A percentile compares a stretch with the other conserved stretches of the same genome.
Conservation (phyloP, 176 grass and related monocot genomes). For the Carex kokanica region DNA sequence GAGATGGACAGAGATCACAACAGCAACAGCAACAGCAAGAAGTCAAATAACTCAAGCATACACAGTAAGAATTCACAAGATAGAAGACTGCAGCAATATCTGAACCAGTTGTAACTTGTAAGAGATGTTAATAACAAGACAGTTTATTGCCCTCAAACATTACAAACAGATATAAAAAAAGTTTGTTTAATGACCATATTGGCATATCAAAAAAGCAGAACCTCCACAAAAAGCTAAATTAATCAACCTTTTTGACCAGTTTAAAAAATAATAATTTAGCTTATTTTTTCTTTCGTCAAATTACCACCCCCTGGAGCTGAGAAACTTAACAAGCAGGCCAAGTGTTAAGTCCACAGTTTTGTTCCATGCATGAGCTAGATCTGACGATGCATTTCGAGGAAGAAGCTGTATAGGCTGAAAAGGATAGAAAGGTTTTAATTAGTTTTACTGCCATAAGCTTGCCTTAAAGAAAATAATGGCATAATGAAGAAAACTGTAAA, state of each 20-base stretch:
- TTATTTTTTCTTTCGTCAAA: background rate
- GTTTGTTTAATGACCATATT: background rate
- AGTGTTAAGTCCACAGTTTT: slow-evolving; percentile 37
- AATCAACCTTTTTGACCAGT: background rate
- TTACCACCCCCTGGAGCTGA: slow-evolving; percentile 42
- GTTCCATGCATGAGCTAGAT: slow-evolving; percentile 44
- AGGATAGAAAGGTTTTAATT: background rate
- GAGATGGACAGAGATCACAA: background rate
- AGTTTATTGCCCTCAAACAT: slow-evolving; percentile 1
- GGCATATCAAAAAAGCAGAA: background rate
- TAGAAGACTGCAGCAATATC: background rate
- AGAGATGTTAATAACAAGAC: background rate
- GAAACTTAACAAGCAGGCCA: slow-evolving; percentile 30
- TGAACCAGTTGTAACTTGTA: background rate
- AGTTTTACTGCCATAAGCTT: background rate
- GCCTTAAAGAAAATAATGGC: background rate
- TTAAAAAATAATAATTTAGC: background rate
- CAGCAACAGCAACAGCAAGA: too few relatives aligned
- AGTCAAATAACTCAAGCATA: background rate
- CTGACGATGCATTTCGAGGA: slow-evolving; percentile 20
- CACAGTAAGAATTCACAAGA: background rate
- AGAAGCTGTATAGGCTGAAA: slow-evolving; percentile 28
- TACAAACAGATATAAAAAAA: background rate
- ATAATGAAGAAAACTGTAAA: background rate
- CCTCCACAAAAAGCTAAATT: background rate